Conservation (phyloP, 306 rosid species). For the Sechiopsis laciniata region DNA sequence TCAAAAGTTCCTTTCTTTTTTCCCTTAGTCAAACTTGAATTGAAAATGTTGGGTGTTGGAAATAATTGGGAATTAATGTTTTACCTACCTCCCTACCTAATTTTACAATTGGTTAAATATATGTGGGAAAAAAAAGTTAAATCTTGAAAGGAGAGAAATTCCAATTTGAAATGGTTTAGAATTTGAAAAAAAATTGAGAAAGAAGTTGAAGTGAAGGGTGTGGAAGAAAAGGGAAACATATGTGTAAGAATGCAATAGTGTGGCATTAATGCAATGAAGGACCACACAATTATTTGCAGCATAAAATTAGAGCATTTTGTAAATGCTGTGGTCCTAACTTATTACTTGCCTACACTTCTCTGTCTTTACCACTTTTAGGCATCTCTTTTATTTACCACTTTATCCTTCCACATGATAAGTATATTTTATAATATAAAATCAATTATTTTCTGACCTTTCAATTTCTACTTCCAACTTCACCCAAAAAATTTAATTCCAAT, state of each 20-base stretch:
- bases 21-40: slow-evolving; percentile 12
- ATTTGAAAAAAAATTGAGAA: neutral
- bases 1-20: neutral
- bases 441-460: neutral
- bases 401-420: neutral
- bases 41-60: slow-evolving; percentile 12
- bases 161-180: neutral
- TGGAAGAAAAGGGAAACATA: neutral
- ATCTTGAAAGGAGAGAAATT: neutral
- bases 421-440: no score
- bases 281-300: slow-evolving; percentile 61
- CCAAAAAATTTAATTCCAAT: no score
- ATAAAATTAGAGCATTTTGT: slow-evolving; percentile 37
- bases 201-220: neutral
- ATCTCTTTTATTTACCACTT: slow-evolving; percentile 3
- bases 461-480: no score
- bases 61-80: slow-evolving; percentile 19
- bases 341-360: neutral
- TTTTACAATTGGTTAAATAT: neutral
- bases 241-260: slow-evolving; percentile 6
- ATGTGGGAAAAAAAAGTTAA: neutral
- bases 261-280: slow-evolving; percentile 36
- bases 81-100: neutral
- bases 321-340: slow-evolving; percentile 19
- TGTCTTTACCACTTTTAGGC: slow-evolving; percentile 5